Conservation (phyloP, 2,329 filamentous ascomycete species). For the Neonectria punicea region DNA sequence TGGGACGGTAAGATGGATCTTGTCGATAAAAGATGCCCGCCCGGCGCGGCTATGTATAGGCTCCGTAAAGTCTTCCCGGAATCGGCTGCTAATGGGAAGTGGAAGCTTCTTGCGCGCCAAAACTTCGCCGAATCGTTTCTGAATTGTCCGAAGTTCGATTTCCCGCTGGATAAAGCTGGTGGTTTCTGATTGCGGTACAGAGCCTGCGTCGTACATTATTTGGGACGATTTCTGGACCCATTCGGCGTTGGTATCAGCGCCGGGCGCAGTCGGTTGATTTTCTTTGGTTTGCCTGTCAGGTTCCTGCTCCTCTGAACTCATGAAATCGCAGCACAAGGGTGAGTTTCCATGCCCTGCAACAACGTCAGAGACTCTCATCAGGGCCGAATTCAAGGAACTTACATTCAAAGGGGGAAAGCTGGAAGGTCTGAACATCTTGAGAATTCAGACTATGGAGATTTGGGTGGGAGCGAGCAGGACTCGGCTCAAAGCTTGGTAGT, state of each 20-base stretch:
- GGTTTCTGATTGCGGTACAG: slow-evolving; percentile 47
- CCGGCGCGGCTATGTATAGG: slow-evolving; percentile 12
- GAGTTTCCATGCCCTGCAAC: slow-evolving; percentile 38
- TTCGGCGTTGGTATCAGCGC: neutral
- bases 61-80: slow-evolving; percentile 52
- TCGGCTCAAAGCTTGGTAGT: slow-evolving; percentile 48
- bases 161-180: slow-evolving; percentile 52
- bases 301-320: slow-evolving; percentile 37
- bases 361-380: neutral
- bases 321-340: slow-evolving; percentile 28
- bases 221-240: neutral
- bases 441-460: slow-evolving; percentile 44
- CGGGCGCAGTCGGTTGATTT: neutral
- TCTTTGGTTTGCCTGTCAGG: slow-evolving; percentile 41
- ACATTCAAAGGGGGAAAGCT: slow-evolving; percentile 51
- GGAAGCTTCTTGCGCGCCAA: slow-evolving; percentile 44
- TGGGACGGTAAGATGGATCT: slow-evolving; percentile 49
- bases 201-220: slow-evolving; percentile 9
- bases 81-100: slow-evolving; percentile 50
- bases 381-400: slow-evolving; percentile 16
- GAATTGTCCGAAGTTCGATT: slow-evolving; percentile 51
- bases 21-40: slow-evolving; percentile 48
- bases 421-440: slow-evolving; percentile 48
- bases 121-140: slow-evolving; percentile 53
- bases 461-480: slow-evolving; percentile 42